A percentile compares a stretch with the other conserved stretches of the same genome.
phyloP scores from a whole-genome alignment of 345 rosid species.

The Brassica rapa region DNA sequence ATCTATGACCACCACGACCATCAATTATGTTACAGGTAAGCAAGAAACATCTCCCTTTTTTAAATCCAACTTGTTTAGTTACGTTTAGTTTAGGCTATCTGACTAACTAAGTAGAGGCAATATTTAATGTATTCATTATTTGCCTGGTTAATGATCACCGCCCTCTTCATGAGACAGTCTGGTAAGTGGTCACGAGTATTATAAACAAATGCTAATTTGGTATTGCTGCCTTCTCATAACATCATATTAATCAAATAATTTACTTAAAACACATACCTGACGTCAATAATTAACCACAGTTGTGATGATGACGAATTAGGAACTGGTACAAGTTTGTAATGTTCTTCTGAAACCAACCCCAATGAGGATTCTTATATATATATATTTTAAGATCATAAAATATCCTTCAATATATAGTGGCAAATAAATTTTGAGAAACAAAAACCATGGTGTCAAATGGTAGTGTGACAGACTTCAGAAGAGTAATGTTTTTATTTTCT shows the following conservation, averaged over 20 bases:
- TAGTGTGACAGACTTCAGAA: neutral
- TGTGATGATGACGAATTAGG: constrained; percentile 4
- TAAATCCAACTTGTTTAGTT: neutral
- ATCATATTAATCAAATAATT: neutral
- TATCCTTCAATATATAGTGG: neutral
- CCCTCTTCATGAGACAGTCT: neutral
- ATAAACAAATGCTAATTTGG: neutral
- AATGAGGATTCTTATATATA: neutral
- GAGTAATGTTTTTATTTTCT: neutral
- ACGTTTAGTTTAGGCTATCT: neutral
- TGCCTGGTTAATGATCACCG: neutral
- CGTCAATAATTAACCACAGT: neutral
- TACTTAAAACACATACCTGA: neutral
- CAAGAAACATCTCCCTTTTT: neutral
- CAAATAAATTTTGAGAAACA: neutral
- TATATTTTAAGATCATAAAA: neutral
- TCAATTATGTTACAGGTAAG: constrained; percentile 70
- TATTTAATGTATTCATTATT: constrained; percentile 1
- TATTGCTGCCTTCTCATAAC: neutral
- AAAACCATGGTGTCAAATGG: neutral
- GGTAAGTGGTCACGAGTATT: neutral
- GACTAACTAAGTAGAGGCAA: constrained; percentile 8
- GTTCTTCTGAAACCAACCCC: neutral
- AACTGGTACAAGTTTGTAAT: neutral
- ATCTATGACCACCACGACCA: constrained; percentile 45